These are phyloP conservation scores for Eucalyptus coolabah DNA, from an alignment of 345 rosid genomes.

Conservation along the genomic window DNA sequence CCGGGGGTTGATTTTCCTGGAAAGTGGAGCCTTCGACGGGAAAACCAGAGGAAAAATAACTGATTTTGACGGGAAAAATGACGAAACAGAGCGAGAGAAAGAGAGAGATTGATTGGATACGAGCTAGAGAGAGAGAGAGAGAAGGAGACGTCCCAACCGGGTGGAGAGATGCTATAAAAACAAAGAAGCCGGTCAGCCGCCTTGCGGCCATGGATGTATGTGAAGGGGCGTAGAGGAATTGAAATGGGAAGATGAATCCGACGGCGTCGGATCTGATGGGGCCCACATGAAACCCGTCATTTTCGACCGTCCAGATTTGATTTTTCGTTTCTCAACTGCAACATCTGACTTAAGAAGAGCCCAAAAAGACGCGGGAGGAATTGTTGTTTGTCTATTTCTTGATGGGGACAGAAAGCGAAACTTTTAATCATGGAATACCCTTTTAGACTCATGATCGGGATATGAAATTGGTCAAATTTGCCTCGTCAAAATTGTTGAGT, in stretches of 20 bases:
- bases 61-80: background rate
- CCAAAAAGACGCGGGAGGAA: background rate
- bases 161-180: background rate
- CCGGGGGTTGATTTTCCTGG: background rate
- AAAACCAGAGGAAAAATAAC: background rate
- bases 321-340: background rate
- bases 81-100: background rate
- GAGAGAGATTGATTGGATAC: background rate
- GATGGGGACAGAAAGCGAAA: background rate
- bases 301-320: background rate
- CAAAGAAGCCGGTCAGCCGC: background rate
- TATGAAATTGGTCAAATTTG: background rate
- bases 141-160: background rate
- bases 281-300: background rate
- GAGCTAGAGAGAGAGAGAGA: background rate
- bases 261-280: background rate
- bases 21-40: background rate
- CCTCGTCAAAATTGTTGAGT: background rate
- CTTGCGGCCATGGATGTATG: background rate
- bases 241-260: background rate
- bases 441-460: background rate
- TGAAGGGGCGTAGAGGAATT: background rate
- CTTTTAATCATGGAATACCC: background rate
- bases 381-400: background rate
- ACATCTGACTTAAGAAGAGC: background rate